Evolutionary conservation across 2,329 filamentous ascomycete genomes (phyloP).

Genomic region (Malbranchea cinnamomea): DNA sequence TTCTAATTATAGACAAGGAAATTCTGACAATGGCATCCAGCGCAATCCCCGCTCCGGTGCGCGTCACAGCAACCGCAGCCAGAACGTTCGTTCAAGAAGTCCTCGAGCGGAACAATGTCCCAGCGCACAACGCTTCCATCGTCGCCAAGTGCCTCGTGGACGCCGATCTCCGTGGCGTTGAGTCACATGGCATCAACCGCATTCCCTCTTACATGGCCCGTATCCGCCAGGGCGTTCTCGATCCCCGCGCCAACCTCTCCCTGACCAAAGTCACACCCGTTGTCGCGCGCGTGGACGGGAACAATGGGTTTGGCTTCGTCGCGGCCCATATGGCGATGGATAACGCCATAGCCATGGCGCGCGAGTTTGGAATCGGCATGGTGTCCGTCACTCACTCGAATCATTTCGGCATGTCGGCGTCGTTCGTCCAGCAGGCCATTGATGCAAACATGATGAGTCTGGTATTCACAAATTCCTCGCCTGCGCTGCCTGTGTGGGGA

Average conservation of each 20-base stretch:
- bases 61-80: slow-evolving; percentile 17
- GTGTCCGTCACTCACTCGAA: slow-evolving; percentile 62
- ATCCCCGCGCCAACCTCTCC: slow-evolving; percentile 43
- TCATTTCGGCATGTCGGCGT: slow-evolving; percentile 72
- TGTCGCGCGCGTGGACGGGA: slow-evolving; percentile 51
- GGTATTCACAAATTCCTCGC: slow-evolving; percentile 58
- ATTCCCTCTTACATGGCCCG: slow-evolving; percentile 65
- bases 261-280: slow-evolving; percentile 52
- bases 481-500: slow-evolving; percentile 57
- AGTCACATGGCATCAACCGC: slow-evolving; percentile 65
- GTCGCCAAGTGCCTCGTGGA: slow-evolving; percentile 55
- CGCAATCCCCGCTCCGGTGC: neutral
- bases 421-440: slow-evolving; percentile 63
- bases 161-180: slow-evolving; percentile 63
- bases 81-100: slow-evolving; percentile 37
- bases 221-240: slow-evolving; percentile 53
- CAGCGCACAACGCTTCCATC: slow-evolving; percentile 42
- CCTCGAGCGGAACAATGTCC: slow-evolving; percentile 46
- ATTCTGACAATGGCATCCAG: neutral
- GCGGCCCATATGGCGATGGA: slow-evolving; percentile 52
- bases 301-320: slow-evolving; percentile 63
- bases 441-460: slow-evolving; percentile 56
- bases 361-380: slow-evolving; percentile 55
- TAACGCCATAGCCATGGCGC: slow-evolving; percentile 51
- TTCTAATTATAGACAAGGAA: too few species aligned